These are phyloP conservation scores for Fonsecaea monophora DNA, from an alignment of 2,329 filamentous ascomycete species.

Conservation along the genomic window DNA sequence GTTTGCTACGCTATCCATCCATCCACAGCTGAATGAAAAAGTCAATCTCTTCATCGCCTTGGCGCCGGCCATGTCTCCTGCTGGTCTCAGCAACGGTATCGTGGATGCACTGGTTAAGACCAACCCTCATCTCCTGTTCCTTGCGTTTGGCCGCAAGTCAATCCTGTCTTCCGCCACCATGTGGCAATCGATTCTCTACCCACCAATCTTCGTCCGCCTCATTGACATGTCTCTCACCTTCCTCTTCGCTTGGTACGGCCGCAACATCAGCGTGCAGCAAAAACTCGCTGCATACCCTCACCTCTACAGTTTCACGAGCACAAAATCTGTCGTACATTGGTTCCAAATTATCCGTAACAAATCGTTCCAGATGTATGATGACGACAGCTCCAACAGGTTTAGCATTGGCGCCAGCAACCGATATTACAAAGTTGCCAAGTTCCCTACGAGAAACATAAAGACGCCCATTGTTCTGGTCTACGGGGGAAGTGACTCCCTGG, in stretches of 20 bases:
- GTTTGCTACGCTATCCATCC: constrained; percentile 90
- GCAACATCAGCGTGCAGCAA: constrained; percentile 83
- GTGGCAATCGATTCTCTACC: constrained; percentile 96
- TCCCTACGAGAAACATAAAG: constrained; percentile 95
- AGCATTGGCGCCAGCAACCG: constrained; percentile 73
- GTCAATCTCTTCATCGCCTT: constrained; percentile 96
- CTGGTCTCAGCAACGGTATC: constrained; percentile 84
- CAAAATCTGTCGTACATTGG: constrained; percentile 97
- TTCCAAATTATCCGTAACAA: constrained; percentile 98
- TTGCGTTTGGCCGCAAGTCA: constrained; percentile 88
- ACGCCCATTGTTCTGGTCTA: constrained; percentile 94
- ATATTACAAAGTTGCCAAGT: constrained; percentile 95
- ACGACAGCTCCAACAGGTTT: constrained; percentile 82
- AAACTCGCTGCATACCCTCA: constrained; percentile 96
- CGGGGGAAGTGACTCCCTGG: constrained; percentile 88
- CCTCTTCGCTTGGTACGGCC: constrained; percentile 86
- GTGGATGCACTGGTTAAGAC: constrained; percentile 94
- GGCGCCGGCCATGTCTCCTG: constrained; percentile 94
- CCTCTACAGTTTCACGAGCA: constrained; percentile 94
- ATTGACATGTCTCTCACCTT: constrained; percentile 84
- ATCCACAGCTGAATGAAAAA: constrained; percentile 88
- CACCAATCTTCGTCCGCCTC: constrained; percentile 85
- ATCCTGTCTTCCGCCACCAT: constrained; percentile 93
- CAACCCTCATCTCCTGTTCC: constrained; percentile 87
- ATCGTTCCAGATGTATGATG: constrained; percentile 98